A percentile compares a stretch with the other conserved stretches of the same genome.
Conservation (phyloP, 331 rosid species). For the Acacia concinna region DNA sequence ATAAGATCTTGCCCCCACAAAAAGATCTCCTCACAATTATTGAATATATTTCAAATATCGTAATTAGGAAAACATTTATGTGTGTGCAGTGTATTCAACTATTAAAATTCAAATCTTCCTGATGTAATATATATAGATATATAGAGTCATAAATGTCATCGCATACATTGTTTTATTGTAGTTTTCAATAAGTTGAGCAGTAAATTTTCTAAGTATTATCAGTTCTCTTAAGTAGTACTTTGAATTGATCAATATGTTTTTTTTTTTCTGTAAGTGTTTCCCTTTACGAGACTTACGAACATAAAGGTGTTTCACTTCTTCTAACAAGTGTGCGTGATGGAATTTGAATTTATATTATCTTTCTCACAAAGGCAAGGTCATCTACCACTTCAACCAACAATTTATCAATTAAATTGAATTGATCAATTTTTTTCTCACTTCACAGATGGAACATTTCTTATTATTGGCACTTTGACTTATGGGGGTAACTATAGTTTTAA, state of each 20-base stretch:
- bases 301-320: too few relatives aligned
- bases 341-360: too few relatives aligned
- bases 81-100: background rate
- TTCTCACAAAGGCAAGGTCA: too few relatives aligned
- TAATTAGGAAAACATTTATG: background rate
- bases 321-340: rapidly evolving
- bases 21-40: constrained; percentile 39
- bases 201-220: background rate
- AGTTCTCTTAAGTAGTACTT: background rate
- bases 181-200: background rate
- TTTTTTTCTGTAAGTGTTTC: too few relatives aligned
- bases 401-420: too few relatives aligned
- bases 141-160: background rate
- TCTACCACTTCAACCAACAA: too few relatives aligned
- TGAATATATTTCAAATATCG: background rate
- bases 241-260: background rate
- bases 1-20: constrained; percentile 42
- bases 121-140: background rate
- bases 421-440: background rate
- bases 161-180: background rate
- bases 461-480: background rate
- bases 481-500: background rate
- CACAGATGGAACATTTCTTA: background rate
- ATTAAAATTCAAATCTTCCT: background rate
- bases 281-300: too few relatives aligned